Evolutionary conservation across 495 filamentous ascomycete species (phyloP).

Genomic region (Aspergillus mulundensis): DNA sequence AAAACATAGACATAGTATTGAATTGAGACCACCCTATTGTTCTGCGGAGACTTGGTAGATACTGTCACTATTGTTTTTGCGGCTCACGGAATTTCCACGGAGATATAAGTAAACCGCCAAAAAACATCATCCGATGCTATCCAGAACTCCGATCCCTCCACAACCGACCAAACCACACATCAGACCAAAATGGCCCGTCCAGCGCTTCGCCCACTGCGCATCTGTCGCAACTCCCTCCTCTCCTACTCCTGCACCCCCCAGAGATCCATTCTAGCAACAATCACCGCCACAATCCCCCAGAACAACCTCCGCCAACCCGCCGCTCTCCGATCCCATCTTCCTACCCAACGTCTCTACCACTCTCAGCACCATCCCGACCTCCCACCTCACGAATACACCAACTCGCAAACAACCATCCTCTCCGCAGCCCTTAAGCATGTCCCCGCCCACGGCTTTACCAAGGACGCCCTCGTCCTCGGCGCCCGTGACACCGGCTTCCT

Average conservation of each 20-base stretch:
- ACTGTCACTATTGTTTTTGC: too few species aligned
- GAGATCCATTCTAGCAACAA: constrained; percentile 2
- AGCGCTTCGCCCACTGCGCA: constrained; percentile 2
- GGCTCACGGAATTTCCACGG: too few species aligned
- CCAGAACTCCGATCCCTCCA: neutral
- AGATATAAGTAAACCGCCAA: neutral
- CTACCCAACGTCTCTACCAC: constrained; percentile 56
- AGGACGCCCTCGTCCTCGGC: constrained; percentile 65
- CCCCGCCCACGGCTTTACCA: constrained; percentile 76
- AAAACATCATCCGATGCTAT: constrained; percentile 7
- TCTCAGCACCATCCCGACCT: constrained; percentile 59
- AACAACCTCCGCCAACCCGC: constrained; percentile 2
- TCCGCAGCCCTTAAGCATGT: constrained; percentile 74
- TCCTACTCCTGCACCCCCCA: constrained; percentile 1
- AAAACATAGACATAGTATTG: too few species aligned
- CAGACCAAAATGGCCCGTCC: constrained; percentile 10
- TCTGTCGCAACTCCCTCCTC: neutral
- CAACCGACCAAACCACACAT: neutral
- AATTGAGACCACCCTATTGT: too few species aligned
- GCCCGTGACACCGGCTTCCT: constrained; percentile 80
- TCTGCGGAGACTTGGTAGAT: too few species aligned
- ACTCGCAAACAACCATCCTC: constrained; percentile 73
- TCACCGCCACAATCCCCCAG: neutral
- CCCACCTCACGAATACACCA: constrained; percentile 56
- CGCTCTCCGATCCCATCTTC: neutral